A percentile compares a stretch with the other conserved stretches of the same genome.
phyloP scores from a whole-genome alignment of 768 basidiomycete species.

The Asterophora lycoperdoides region DNA sequence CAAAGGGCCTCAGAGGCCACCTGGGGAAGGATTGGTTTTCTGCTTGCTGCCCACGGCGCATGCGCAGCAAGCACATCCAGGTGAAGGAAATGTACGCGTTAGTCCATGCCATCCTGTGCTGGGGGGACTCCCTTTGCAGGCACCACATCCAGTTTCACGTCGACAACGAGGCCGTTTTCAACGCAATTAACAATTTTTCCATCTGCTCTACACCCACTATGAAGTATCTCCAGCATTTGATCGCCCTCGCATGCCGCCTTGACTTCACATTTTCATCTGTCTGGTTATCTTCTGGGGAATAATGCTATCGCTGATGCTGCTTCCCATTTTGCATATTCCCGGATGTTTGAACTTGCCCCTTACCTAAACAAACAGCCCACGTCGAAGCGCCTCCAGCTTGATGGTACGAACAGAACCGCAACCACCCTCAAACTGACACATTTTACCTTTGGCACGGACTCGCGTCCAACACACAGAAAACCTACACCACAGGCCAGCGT shows the following conservation, averaged over 20 bases:
- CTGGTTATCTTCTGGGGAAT: conserved; percentile 1
- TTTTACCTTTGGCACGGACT: no score
- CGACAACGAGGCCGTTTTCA: neutral
- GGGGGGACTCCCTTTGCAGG: neutral
- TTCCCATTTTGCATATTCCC: conserved; percentile 22
- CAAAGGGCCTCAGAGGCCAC: conserved; percentile 26
- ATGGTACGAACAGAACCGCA: neutral
- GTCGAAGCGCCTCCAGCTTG: no score
- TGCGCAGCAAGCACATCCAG: neutral
- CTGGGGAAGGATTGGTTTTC: neutral
- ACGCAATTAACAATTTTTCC: conserved; percentile 17
- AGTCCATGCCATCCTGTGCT: conserved; percentile 1
- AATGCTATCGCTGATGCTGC: conserved; percentile 16
- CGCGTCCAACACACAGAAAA: conserved; percentile 21
- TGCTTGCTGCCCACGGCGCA: neutral
- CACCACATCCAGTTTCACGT: neutral
- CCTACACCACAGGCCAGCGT: conserved; percentile 21
- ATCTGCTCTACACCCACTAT: neutral
- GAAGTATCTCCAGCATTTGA: neutral
- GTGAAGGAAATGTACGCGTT: no score
- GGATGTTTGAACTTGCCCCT: conserved; percentile 23
- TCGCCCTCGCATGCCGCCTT: neutral
- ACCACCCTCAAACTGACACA: neutral
- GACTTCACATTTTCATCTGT: conserved; percentile 1
- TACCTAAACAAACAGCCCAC: neutral